Evolutionary conservation across 2,329 filamentous ascomycete genomes (phyloP).

Genomic region (Emmonsiellopsis sp.): DNA sequence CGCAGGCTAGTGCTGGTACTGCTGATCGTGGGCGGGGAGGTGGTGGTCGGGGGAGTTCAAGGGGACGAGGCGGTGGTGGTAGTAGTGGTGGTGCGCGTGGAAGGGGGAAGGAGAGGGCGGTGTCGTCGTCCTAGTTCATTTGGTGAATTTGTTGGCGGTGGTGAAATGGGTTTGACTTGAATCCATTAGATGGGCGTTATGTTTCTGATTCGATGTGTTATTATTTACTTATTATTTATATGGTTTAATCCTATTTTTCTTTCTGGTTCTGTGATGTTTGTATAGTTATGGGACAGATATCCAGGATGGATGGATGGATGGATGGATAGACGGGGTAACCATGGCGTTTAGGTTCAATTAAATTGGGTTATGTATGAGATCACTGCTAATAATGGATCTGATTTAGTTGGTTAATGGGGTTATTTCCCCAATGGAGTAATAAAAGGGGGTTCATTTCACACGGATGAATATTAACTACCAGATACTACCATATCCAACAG

Average conservation of each 20-base stretch:
- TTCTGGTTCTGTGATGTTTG: background rate
- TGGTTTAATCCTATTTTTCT: background rate
- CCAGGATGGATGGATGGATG: too few relatives aligned
- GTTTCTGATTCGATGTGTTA: background rate
- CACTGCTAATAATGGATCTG: background rate
- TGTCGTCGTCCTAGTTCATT: background rate
- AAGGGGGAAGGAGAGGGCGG: conserved; percentile 6
- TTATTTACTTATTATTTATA: background rate
- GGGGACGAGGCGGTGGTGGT: background rate
- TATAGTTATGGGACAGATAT: background rate
- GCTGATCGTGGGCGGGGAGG: conserved; percentile 2
- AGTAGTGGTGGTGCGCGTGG: background rate
- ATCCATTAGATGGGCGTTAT: background rate
- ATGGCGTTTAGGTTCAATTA: too few relatives aligned
- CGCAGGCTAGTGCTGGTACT: background rate
- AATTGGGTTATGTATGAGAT: background rate
- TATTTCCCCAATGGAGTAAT: background rate
- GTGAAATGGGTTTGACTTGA: background rate
- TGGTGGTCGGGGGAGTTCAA: background rate
- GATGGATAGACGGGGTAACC: too few relatives aligned
- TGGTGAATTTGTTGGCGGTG: background rate
- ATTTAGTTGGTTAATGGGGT: background rate
- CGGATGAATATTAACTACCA: background rate
- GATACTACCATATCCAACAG: background rate
- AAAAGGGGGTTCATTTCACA: background rate